Conservation (phyloP, 2,329 filamentous ascomycete species). For the Botrytis fabae region DNA sequence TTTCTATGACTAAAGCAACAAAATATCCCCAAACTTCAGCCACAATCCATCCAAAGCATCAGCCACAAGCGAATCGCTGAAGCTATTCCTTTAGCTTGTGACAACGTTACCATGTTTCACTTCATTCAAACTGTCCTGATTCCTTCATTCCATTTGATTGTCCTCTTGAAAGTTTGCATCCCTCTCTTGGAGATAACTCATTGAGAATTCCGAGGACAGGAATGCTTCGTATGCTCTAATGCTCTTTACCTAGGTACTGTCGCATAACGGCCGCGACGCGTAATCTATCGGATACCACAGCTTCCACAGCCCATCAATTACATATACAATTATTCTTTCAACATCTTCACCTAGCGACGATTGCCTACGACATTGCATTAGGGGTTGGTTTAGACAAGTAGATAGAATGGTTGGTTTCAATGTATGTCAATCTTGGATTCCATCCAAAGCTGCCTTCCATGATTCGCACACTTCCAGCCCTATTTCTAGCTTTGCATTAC, state of each 20-base stretch:
- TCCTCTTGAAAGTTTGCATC: background rate
- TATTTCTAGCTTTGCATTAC: background rate
- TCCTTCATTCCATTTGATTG: background rate
- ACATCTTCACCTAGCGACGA: background rate
- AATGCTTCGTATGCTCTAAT: background rate
- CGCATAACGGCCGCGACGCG: conserved; percentile 22
- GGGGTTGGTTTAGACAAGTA: background rate
- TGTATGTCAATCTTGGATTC: conserved; percentile 25
- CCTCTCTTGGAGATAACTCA: background rate
- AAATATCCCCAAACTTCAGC: background rate
- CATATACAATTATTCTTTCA: background rate
- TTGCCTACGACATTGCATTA: background rate
- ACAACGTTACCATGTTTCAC: conserved; percentile 8
- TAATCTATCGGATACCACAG: conserved; percentile 15
- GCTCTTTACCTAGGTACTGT: conserved; percentile 2
- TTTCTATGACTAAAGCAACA: too few species aligned
- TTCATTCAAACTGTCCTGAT: conserved; percentile 1
- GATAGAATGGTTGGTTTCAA: conserved; percentile 32
- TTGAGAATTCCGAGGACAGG: background rate
- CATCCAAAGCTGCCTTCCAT: background rate
- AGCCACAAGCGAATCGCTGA: conserved; percentile 1
- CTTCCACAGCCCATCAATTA: background rate
- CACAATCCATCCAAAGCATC: background rate
- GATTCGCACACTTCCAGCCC: background rate
- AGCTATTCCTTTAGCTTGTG: conserved; percentile 9